Evolutionary conservation across 345 rosid species (phyloP), one percentile per base, ranked within the genome.

Genomic region (Aethionema arabicum): DNA sequence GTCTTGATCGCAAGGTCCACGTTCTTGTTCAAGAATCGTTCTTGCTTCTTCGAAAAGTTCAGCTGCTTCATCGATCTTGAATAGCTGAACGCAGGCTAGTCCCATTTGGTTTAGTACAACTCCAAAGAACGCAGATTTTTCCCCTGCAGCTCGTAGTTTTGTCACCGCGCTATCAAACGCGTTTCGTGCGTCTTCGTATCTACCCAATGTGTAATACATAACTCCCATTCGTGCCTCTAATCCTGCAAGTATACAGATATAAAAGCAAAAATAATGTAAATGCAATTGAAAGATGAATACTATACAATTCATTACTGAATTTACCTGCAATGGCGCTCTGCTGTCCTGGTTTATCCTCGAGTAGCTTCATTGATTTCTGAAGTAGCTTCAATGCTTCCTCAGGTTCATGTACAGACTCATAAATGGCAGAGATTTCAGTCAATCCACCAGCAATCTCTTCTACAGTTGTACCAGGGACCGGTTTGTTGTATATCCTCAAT

Each of bases 71-170:
- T 95, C 98, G 7, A 95, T 90, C 82, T 90, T 90, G 82, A 95
- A 95, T 68, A 95, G 74, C 70, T 88, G 99, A 15, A 95, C 96
- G 67, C 95, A 90, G n/a, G 98, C 90, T 78, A 95, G 77, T 27
- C 98, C 99, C 99, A 95, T 95, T 81, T 95, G 99, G 83, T 95
- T 95, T 81, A 95, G 62, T 45, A 90, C 86, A 52, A 95, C 98
- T 44, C 98, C 99, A 12, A 95, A 90, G 83, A 90, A 95, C 32
- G 98, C 91, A 0, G 97, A 90, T 50, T 90, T 95, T 79, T 95
- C 99, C 16, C 98, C 99, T 7, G 95, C 79, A 8, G 84, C 85
- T 49, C 98, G 77, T 52, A 95, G 96, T 66, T 90, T 95, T 8
- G 78, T 66, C 41, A 90, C 80, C 8, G 99, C 90, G 43, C 88